Conservation (phyloP, 164 flowering plant species). For the Vitis rotundifolia region DNA sequence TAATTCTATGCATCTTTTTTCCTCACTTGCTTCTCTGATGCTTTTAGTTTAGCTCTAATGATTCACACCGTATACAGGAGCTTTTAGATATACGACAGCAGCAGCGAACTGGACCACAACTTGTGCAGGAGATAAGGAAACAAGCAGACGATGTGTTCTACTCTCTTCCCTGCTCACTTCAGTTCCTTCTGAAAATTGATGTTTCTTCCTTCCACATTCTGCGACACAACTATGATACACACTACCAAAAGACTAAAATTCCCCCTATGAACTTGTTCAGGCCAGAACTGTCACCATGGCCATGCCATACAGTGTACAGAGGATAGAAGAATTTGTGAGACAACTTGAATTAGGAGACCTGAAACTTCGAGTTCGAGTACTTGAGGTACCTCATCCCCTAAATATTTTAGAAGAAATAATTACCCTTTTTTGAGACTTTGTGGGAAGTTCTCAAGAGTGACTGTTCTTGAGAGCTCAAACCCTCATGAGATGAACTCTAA, state of each 20-base stretch:
- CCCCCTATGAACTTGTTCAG: constrained; percentile 34
- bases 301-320: constrained; percentile 90
- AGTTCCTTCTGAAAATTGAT: constrained; percentile 2
- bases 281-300: constrained; percentile 81
- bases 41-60: background rate
- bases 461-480: too few species aligned
- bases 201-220: background rate
- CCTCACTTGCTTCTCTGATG: background rate
- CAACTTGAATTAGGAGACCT: constrained; percentile 89
- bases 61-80: constrained; percentile 49
- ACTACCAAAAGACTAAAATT: background rate
- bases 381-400: constrained; percentile 58
- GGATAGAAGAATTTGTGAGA: constrained; percentile 86
- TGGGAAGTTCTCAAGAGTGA: too few species aligned
- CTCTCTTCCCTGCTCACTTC: constrained; percentile 2
- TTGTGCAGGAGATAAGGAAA: constrained; percentile 71
- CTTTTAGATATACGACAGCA: constrained; percentile 64
- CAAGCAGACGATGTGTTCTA: constrained; percentile 62
- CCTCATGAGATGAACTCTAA: too few species aligned
- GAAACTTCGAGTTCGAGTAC: constrained; percentile 92
- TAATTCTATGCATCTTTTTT: background rate
- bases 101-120: constrained; percentile 56
- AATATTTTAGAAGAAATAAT: background rate
- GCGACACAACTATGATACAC: too few species aligned
- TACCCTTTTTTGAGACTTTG: too few species aligned